phyloP scores from a whole-genome alignment of 208 protist genomes.

The Crithidia expoeki region DNA sequence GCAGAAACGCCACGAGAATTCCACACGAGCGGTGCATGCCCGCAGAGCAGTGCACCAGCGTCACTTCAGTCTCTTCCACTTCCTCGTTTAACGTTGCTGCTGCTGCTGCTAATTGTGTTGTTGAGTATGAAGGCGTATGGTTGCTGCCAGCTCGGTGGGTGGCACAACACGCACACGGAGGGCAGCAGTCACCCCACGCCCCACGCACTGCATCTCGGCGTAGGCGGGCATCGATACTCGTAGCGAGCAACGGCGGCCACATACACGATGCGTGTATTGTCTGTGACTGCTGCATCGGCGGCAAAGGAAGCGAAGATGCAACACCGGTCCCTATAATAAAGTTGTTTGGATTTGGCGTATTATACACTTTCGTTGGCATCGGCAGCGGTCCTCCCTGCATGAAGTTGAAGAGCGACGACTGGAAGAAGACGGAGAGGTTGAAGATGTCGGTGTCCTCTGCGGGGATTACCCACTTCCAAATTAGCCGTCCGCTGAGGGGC shows the following conservation, averaged over 20 bases:
- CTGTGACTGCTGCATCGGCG: neutral
- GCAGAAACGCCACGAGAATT: slow-evolving; percentile 62
- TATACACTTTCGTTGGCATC: slow-evolving; percentile 18
- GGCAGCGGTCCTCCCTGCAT: slow-evolving; percentile 60
- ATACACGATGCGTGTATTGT: neutral
- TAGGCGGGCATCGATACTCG: slow-evolving; percentile 15
- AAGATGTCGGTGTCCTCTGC: slow-evolving; percentile 69
- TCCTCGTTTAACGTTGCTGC: neutral
- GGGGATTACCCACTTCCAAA: slow-evolving; percentile 68
- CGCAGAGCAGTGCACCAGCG: slow-evolving; percentile 81
- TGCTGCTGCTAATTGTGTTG: slow-evolving; percentile 1
- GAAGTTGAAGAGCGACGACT: slow-evolving; percentile 64
- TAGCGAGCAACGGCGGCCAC: slow-evolving; percentile 16
- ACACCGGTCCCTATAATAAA: neutral
- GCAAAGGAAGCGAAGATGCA: neutral
- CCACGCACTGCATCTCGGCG: slow-evolving; percentile 8
- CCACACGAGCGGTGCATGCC: slow-evolving; percentile 86
- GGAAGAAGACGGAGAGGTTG: slow-evolving; percentile 79
- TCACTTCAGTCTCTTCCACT: slow-evolving; percentile 11
- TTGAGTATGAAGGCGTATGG: no score
- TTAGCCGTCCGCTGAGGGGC: slow-evolving; percentile 44
- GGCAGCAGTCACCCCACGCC: slow-evolving; percentile 15
- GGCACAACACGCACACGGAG: slow-evolving; percentile 16
- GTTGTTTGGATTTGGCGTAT: no score
- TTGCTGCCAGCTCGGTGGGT: neutral